phyloP scores from a whole-genome alignment of 2,329 filamentous ascomycete genomes.

The Dactylellina sp. region DNA sequence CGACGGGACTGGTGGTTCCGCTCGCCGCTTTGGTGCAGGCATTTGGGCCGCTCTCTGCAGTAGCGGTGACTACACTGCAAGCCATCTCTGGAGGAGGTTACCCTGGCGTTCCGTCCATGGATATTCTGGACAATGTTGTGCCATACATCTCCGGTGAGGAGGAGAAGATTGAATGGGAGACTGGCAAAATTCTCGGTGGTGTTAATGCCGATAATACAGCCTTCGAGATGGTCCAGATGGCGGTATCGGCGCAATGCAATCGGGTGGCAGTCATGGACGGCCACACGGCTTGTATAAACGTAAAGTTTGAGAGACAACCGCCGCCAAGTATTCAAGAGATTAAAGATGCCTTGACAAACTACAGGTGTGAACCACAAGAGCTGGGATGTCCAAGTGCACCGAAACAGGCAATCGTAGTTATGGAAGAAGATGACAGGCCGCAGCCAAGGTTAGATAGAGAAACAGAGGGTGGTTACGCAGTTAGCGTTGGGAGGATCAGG shows the following conservation, averaged over 20 bases:
- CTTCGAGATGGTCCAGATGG: conserved; percentile 81
- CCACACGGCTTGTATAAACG: conserved; percentile 91
- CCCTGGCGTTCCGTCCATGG: conserved; percentile 90
- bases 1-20: conserved; percentile 94
- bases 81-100: conserved; percentile 93
- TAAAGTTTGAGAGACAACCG: conserved; percentile 81
- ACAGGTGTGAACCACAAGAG: conserved; percentile 82
- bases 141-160: conserved; percentile 94
- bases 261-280: conserved; percentile 95
- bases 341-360: conserved; percentile 80
- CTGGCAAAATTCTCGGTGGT: conserved; percentile 88
- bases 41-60: conserved; percentile 83
- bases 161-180: conserved; percentile 94
- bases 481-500: conserved; percentile 87
- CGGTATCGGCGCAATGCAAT: conserved; percentile 88
- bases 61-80: conserved; percentile 90
- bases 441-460: conserved; percentile 92
- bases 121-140: conserved; percentile 94
- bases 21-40: conserved; percentile 88
- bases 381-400: conserved; percentile 91
- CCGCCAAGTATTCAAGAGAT: conserved; percentile 80
- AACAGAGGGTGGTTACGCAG: conserved; percentile 84
- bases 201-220: conserved; percentile 78
- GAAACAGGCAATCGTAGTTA: conserved; percentile 81
- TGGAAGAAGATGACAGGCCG: conserved; percentile 88